Evolutionary conservation across 192 early-diverging fungal genomes (phyloP), one percentile per base, ranked within the genome.

Genomic region (Backusella australiensis): DNA sequence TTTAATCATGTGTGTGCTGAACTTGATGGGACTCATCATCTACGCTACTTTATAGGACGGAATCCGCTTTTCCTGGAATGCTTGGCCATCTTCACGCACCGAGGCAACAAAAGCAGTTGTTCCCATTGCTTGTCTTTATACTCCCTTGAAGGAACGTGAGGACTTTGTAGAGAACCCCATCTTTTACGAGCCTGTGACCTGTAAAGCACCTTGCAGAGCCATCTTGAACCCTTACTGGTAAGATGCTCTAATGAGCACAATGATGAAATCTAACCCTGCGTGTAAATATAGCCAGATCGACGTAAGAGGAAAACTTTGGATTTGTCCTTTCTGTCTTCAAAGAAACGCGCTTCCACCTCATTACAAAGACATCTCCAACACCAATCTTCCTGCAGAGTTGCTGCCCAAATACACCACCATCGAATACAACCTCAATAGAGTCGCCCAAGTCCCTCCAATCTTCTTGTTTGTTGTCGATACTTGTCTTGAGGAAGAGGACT

Each of bases 141-240:
- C 97, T 44, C 94, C 95, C 11, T 83, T 99, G 38, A 98, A 98
- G 82, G 96, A 98, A 74, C 92, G 96, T 32, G 90, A 91, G 23
- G 93, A 94, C 71, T 83, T 92, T 69, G 90, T 91, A 69, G 75
- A 83, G 59, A 79, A 59, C 67, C 91, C 95, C 17, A 94, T 99
- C 76, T 88, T 85, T 75, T 99, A 99, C 84, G 97, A 99, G 83
- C 98, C 98, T 26, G 94, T 99, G 23, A 94, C 93, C 71, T 99
- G 98, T 88, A 96, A 95, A 80, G 89, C 94, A 73, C 93, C 95
- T 9, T 99, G 98, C 80, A 88, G 94, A 34, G 98, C 95, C 41
- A 93, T 99, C 75, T 89, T 99, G 65, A 99, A 98, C 80, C 98
- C 98, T 67, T 97, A 96, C 86, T 99, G 98, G 95, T 96, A 85